phyloP scores from a whole-genome alignment of 2,329 filamentous ascomycete genomes.

The Furcasterigmium furcatum region DNA sequence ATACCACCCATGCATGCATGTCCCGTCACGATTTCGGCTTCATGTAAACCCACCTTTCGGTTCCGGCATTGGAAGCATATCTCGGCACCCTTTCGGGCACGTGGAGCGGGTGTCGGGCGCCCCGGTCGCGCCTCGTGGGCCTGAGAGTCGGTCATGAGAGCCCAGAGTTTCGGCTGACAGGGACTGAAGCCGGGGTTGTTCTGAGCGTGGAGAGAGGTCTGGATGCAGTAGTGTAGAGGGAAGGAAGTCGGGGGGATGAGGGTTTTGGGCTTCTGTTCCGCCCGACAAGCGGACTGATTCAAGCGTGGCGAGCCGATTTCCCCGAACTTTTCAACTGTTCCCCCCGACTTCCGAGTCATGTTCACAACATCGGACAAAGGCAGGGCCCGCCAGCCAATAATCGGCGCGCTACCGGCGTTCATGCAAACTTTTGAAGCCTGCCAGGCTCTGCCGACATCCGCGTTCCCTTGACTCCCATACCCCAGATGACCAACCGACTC shows the following conservation, averaged over 20 bases:
- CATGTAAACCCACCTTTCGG: conserved; percentile 9
- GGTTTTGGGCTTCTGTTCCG: not conserved
- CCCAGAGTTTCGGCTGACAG: not conserved
- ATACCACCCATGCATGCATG: too few species aligned
- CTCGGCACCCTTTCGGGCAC: conserved; percentile 8
- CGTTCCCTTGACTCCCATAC: not conserved
- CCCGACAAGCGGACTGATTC: not conserved
- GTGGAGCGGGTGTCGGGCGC: not conserved
- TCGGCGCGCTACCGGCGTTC: not conserved
- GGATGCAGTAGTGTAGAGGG: too few species aligned
- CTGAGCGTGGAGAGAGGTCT: not conserved
- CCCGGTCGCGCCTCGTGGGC: not conserved
- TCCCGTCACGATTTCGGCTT: too few species aligned
- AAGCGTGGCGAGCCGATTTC: too few species aligned
- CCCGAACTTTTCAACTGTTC: too few species aligned
- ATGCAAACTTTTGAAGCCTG: not conserved
- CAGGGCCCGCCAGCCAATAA: too few species aligned
- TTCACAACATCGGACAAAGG: too few species aligned
- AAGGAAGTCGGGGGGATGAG: not conserved
- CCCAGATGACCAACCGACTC: too few species aligned
- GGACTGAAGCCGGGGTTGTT: not conserved
- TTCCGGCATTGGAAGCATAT: conserved; percentile 11
- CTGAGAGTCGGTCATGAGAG: not conserved
- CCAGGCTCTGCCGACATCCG: not conserved
- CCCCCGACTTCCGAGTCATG: conserved; percentile 1